Evolutionary conservation across 768 basidiomycete species (phyloP), one percentile per base, ranked within the genome.

Genomic region (Agaricus subrufescens): DNA sequence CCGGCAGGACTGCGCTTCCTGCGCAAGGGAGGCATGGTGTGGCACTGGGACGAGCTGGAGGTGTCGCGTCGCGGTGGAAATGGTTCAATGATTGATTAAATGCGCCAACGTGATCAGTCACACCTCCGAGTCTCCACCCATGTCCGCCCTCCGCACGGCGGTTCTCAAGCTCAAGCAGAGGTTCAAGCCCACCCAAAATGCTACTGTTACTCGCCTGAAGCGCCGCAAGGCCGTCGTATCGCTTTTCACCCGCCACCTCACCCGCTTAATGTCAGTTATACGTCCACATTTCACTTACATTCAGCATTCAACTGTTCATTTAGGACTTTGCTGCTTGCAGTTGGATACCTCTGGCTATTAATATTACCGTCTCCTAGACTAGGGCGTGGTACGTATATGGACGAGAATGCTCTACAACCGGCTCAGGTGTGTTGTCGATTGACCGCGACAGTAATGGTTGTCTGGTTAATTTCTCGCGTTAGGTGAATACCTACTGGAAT

Each of bases 331-430:
- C 71, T 97, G 26, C 78, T 92, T 51, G 51, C 76, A 26, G 71
- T 73, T 4, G 94, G 94, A 11, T 85, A 91, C 67, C 48, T 82
- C n/a, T 98, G 94, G 93, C 80, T 97, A 70, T 60, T 87, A n/a
- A 71, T 81, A 4, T 75, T 97, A 51, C 95, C 95, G 3, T 76
- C 79, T 11, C 74, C 83, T 4, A 72, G 72, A 1, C 75, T 95
- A 4, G 85, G 84, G 15, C 78, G 83, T 60, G 68, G 73, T 8
- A 90, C 85, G 8, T 96, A 93, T 66, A 88, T 96, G 49, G 94
- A 96, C 67, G 97, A 99, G 73, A 97, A 98, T 68, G 96, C 97
- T 1, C 71, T 99, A 19, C 92, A 95, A 64, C 95, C 97, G 9
- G 87, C 82, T 4, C 94, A 96, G 75, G 95, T 95, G 62, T 48